These are phyloP conservation scores for Trichophyton equinum DNA, from an alignment of 2,329 filamentous ascomycete genomes.

Conservation along the genomic window DNA sequence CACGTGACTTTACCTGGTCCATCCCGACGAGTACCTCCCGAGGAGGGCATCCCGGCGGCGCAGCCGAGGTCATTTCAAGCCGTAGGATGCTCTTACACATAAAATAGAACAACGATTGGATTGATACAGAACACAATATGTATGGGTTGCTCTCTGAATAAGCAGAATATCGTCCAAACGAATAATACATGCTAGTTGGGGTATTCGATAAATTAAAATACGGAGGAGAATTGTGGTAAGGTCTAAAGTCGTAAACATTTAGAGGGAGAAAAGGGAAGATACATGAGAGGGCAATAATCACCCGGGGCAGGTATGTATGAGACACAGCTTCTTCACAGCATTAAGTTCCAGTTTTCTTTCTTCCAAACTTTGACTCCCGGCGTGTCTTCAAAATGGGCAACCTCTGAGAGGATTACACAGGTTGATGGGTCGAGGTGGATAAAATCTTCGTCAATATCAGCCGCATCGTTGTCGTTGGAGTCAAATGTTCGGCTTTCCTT, in stretches of 20 bases:
- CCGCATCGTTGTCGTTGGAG: not conserved
- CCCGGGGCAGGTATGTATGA: not conserved
- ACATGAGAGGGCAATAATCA: not conserved
- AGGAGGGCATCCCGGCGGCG: too few relatives aligned
- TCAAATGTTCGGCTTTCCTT: not conserved
- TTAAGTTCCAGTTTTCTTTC: constrained; percentile 13
- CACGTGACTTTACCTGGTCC: too few relatives aligned
- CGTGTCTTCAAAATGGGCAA: constrained; percentile 13
- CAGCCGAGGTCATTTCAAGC: not conserved
- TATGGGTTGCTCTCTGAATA: not conserved
- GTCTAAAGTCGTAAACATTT: not conserved
- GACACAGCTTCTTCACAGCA: not conserved
- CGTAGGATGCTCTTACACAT: not conserved
- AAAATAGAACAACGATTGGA: not conserved
- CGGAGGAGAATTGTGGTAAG: not conserved
- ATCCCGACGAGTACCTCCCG: too few relatives aligned
- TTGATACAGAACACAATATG: not conserved
- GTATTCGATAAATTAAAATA: not conserved
- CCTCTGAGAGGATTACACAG: not conserved
- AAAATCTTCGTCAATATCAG: constrained; percentile 6
- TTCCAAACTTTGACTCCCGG: constrained; percentile 18
- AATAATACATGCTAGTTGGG: not conserved
- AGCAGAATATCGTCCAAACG: not conserved
- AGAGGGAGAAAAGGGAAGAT: not conserved
- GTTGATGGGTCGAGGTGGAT: not conserved